Conservation (phyloP, 192 early-diverging fungal species). For the Umbelopsis sp. region DNA sequence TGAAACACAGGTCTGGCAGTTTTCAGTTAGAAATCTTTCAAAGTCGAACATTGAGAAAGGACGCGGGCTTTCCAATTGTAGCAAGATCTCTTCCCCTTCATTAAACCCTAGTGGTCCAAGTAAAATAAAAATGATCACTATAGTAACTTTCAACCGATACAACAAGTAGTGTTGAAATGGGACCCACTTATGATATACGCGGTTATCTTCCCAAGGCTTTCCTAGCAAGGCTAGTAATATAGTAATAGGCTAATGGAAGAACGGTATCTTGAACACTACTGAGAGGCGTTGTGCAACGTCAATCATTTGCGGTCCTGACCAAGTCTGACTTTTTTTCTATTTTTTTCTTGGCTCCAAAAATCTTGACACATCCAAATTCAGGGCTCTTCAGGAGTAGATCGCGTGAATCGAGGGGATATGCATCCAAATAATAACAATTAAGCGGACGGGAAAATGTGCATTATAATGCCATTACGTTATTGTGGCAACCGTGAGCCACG, state of each 20-base stretch:
- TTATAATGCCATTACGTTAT: not conserved
- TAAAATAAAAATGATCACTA: too few relatives aligned
- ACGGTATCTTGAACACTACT: not conserved
- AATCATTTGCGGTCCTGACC: not conserved
- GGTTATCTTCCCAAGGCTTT: not conserved
- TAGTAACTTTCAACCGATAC: too few relatives aligned
- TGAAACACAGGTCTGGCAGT: not conserved
- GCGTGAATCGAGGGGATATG: not conserved
- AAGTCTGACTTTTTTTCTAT: not conserved
- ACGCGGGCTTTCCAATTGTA: not conserved
- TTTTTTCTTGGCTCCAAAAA: not conserved
- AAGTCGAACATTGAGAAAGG: not conserved
- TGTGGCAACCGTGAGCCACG: conserved; percentile 11
- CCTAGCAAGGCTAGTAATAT: not conserved
- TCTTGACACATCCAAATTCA: not conserved
- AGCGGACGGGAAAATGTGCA: too few relatives aligned
- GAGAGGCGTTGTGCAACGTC: conserved; percentile 2
- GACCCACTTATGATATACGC: too few relatives aligned
- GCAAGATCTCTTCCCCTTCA: not conserved
- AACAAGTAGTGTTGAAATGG: too few relatives aligned
- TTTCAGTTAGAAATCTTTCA: not conserved
- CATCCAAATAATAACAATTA: not conserved
- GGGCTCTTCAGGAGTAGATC: not conserved
- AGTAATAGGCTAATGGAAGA: not conserved
- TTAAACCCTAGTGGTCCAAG: not conserved